A percentile compares a stretch with the other conserved stretches of the same genome.
These are phyloP conservation scores for Taphrina populina DNA, from an alignment of 1,139 yeast genomes.

Conservation along the genomic window DNA sequence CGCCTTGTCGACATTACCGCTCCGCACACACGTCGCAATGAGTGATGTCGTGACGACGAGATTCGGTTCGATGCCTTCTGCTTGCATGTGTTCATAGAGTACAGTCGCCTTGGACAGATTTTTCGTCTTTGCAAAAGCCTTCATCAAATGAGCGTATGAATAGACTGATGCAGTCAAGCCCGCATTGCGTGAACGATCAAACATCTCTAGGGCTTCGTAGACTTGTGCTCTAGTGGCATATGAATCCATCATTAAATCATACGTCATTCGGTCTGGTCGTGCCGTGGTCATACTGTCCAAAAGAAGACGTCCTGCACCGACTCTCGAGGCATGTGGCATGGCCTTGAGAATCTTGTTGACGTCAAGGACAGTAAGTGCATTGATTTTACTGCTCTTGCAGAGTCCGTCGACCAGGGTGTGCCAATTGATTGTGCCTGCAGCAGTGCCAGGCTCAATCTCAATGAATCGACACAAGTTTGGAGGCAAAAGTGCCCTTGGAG, in stretches of 20 bases:
- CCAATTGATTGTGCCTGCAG: conserved; percentile 12
- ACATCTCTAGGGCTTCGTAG: conserved; percentile 21
- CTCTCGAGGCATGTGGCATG: conserved; percentile 26
- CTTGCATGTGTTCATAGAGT: conserved; percentile 34
- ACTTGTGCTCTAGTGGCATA: conserved; percentile 26
- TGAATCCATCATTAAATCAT: conserved; percentile 34
- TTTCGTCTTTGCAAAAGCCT: conserved; percentile 22
- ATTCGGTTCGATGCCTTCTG: conserved; percentile 32
- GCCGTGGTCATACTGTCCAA: background rate
- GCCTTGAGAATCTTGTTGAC: conserved; percentile 15
- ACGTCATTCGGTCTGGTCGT: conserved; percentile 29
- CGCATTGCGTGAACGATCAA: conserved; percentile 13
- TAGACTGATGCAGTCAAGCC: conserved; percentile 31
- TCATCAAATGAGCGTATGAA: conserved; percentile 36
- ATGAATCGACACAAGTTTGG: background rate
- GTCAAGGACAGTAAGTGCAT: conserved; percentile 5
- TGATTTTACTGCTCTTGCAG: background rate
- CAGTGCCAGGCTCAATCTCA: background rate
- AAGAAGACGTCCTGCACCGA: background rate
- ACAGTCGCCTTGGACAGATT: conserved; percentile 18
- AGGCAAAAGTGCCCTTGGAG: background rate
- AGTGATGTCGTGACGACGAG: conserved; percentile 33
- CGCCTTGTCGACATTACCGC: conserved; percentile 23
- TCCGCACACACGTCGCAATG: conserved; percentile 31
- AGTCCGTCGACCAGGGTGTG: background rate